A percentile compares a stretch with the other conserved stretches of the same genome.
Conservation (phyloP, 1,139 yeast species). For the Chernovozyma aurita region DNA sequence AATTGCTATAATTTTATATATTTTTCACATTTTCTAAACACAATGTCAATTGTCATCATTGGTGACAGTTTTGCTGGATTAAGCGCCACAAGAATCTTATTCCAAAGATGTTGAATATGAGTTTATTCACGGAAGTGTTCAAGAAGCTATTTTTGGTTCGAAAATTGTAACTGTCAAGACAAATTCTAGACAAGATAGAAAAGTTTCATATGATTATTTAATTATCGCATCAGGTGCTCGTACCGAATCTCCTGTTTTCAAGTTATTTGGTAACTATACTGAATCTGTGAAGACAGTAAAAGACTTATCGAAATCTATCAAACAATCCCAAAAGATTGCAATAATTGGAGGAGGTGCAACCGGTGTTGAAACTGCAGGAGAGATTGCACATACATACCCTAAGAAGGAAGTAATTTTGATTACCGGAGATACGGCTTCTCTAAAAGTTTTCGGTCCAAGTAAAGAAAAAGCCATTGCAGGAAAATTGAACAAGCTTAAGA, state of each 20-base stretch:
- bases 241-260: slow-evolving; percentile 20
- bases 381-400: slow-evolving; percentile 20
- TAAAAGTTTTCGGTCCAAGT: slow-evolving; percentile 13
- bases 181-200: slow-evolving; percentile 9
- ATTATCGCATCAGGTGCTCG: slow-evolving; percentile 31
- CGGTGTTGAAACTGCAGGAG: slow-evolving; percentile 39
- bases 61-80: slow-evolving; percentile 35
- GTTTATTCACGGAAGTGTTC: slow-evolving; percentile 21
- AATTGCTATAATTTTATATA: no score
- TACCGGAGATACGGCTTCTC: slow-evolving; percentile 25
- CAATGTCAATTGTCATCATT: slow-evolving; percentile 21
- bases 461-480: slow-evolving; percentile 13
- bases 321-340: slow-evolving; percentile 22
- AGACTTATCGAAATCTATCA: slow-evolving; percentile 13
- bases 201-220: slow-evolving; percentile 23
- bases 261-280: slow-evolving; percentile 17
- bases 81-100: slow-evolving; percentile 19
- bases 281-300: slow-evolving; percentile 14
- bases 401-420: slow-evolving; percentile 22
- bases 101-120: slow-evolving; percentile 11
- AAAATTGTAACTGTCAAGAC: slow-evolving; percentile 10
- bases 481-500: slow-evolving; percentile 20
- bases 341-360: slow-evolving; percentile 39
- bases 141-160: slow-evolving; percentile 18
- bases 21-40: no score